Evolutionary conservation across 108 stramenopile genomes (phyloP).

Genomic region (Aureococcus anophagefferens): DNA sequence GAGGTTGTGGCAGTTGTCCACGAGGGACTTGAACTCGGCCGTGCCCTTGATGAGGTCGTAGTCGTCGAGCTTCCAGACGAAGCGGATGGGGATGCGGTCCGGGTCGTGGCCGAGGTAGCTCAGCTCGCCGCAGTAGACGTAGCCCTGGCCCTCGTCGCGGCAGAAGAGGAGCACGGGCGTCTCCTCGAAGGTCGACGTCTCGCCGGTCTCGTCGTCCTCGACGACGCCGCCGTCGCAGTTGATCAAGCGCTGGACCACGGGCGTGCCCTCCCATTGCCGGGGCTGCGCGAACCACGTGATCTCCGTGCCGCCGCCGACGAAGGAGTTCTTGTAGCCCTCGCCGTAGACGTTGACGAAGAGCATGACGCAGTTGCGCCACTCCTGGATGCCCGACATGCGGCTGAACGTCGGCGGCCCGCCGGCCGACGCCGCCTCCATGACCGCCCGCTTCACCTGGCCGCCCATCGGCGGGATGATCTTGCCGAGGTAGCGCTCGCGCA

Average conservation of each 20-base stretch:
- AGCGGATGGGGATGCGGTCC: neutral
- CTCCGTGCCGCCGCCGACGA: neutral
- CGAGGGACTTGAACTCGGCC: neutral
- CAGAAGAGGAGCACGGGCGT: neutral
- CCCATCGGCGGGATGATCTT: neutral
- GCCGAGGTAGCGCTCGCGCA: neutral
- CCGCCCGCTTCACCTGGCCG: neutral
- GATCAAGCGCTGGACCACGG: neutral
- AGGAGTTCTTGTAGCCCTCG: slow-evolving; percentile 6
- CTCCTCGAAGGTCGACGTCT: neutral
- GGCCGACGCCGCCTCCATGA: neutral
- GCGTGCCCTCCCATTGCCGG: neutral
- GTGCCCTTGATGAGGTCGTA: neutral
- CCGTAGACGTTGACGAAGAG: slow-evolving; percentile 11
- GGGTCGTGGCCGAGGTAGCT: neutral
- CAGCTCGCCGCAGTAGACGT: slow-evolving; percentile 1
- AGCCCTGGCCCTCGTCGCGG: neutral
- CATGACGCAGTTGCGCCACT: slow-evolving; percentile 11
- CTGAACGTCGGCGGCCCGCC: neutral
- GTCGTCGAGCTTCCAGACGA: neutral
- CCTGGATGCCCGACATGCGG: slow-evolving; percentile 1
- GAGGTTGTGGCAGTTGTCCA: slow-evolving; percentile 5
- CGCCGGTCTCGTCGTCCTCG: neutral
- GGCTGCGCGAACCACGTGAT: slow-evolving; percentile 3
- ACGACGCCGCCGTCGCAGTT: neutral